These are phyloP conservation scores for Saccharomyces kudriavzevii DNA, from an alignment of 805 yeast species.

Conservation along the genomic window DNA sequence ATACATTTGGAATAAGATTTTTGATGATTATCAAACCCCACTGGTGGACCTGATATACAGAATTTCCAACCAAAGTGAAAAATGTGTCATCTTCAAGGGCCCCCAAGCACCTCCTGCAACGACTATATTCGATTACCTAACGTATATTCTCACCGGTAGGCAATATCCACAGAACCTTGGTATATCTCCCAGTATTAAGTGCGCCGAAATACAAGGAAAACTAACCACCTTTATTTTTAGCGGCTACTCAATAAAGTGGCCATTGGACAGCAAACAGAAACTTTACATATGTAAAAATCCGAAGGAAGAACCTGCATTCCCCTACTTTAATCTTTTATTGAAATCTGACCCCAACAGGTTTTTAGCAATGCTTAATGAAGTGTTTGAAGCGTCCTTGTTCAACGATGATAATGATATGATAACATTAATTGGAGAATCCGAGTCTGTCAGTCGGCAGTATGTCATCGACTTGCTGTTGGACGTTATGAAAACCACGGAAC, in stretches of 20 bases:
- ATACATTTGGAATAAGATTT: slow-evolving; percentile 62
- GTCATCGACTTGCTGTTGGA: slow-evolving; percentile 66
- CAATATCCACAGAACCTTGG: slow-evolving; percentile 66
- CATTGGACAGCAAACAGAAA: slow-evolving; percentile 30
- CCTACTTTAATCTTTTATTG: slow-evolving; percentile 57
- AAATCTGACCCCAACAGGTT: slow-evolving; percentile 48
- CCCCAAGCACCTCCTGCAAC: slow-evolving; percentile 12
- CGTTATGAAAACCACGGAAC: slow-evolving; percentile 33
- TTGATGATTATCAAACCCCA: slow-evolving; percentile 68
- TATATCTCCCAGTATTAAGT: slow-evolving; percentile 26
- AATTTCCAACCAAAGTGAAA: slow-evolving; percentile 21
- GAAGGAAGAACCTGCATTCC: slow-evolving; percentile 48
- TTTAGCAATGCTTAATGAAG: slow-evolving; percentile 66
- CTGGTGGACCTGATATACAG: slow-evolving; percentile 45
- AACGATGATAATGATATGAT: slow-evolving; percentile 44
- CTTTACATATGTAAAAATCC: slow-evolving; percentile 28
- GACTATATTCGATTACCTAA: slow-evolving; percentile 51
- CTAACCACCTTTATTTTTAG: slow-evolving; percentile 40
- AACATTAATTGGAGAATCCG: slow-evolving; percentile 12
- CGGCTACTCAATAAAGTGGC: slow-evolving; percentile 44
- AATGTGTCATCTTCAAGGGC: slow-evolving; percentile 11
- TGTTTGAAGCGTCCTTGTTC: slow-evolving; percentile 71
- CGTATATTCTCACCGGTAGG: slow-evolving; percentile 66
- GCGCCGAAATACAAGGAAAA: not conserved
- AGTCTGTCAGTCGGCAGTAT: slow-evolving; percentile 56